These are phyloP conservation scores for Kregervanrija pseudodelftensis DNA, from an alignment of 805 yeast species.

Conservation along the genomic window DNA sequence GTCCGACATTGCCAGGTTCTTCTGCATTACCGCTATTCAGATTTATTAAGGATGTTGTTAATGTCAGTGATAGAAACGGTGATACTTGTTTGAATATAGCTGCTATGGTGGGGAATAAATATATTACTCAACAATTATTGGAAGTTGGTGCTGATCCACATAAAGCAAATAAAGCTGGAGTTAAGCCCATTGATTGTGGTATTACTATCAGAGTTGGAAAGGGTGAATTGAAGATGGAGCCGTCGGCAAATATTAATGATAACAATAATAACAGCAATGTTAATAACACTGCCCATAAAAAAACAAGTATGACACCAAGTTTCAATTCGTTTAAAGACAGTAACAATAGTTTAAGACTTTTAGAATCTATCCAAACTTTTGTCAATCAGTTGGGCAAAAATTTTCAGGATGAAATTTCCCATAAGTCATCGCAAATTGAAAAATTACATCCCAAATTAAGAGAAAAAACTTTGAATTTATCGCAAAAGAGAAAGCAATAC, in stretches of 20 bases:
- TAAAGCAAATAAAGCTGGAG: conserved; percentile 76
- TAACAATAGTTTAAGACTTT: conserved; percentile 30
- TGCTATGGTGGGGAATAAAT: conserved; percentile 77
- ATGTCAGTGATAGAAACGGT: conserved; percentile 88
- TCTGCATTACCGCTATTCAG: conserved; percentile 44
- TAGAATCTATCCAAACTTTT: conserved; percentile 45
- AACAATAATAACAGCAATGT: background rate
- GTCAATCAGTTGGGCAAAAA: conserved; percentile 47
- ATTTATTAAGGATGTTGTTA: conserved; percentile 65
- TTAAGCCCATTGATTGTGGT: conserved; percentile 83
- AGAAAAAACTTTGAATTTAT: conserved; percentile 46
- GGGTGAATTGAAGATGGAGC: too few species aligned
- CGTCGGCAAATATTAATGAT: background rate
- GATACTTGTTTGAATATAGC: conserved; percentile 93
- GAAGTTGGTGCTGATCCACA: conserved; percentile 84
- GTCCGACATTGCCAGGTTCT: conserved; percentile 34
- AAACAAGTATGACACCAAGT: too few species aligned
- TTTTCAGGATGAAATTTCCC: conserved; percentile 49
- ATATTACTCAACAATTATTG: conserved; percentile 71
- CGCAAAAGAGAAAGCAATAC: conserved; percentile 38
- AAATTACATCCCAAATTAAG: conserved; percentile 49
- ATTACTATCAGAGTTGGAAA: conserved; percentile 33
- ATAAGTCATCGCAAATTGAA: conserved; percentile 45
- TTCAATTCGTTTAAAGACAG: background rate
- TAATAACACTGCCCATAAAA: background rate